Conservation (phyloP, 345 rosid genomes). For the Fremontodendron californicum region DNA sequence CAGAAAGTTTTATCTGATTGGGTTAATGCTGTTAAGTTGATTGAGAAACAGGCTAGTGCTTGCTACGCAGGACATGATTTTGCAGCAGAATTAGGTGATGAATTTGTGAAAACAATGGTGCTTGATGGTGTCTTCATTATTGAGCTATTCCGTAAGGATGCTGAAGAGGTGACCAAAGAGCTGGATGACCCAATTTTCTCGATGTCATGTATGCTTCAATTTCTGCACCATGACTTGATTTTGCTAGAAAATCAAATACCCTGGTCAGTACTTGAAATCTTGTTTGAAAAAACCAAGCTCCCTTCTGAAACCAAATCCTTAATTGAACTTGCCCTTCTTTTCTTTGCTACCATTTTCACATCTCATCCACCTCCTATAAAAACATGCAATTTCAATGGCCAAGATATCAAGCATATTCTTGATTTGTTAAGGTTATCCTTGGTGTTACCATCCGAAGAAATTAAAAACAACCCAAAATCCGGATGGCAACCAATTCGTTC, state of each 20-base stretch:
- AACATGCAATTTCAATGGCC: neutral
- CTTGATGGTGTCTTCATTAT: slow-evolving; percentile 25
- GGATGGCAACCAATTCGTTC: slow-evolving; percentile 16
- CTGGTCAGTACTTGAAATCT: slow-evolving; percentile 23
- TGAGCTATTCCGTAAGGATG: slow-evolving; percentile 17
- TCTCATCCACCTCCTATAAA: neutral
- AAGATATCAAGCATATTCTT: slow-evolving; percentile 26
- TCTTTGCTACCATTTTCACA: slow-evolving; percentile 13
- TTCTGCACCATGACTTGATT: slow-evolving; percentile 23
- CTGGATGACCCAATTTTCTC: slow-evolving; percentile 11
- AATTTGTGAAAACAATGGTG: slow-evolving; percentile 14
- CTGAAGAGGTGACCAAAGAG: neutral
- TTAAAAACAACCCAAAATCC: too few species aligned
- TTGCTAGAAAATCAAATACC: slow-evolving; percentile 32
- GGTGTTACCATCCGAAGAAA: slow-evolving; percentile 7
- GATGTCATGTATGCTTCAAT: slow-evolving; percentile 17
- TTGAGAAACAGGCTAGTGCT: slow-evolving; percentile 7
- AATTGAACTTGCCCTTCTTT: slow-evolving; percentile 7
- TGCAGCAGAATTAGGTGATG: neutral
- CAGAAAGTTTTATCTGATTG: neutral
- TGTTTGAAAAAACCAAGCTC: slow-evolving; percentile 13
- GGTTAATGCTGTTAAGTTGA: neutral
- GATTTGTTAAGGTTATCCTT: slow-evolving; percentile 19
- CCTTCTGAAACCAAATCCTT: neutral
- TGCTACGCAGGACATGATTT: slow-evolving; percentile 18